A percentile compares a stretch with the other conserved stretches of the same genome.
Conservation (phyloP, 2,329 filamentous ascomycete genomes). For the Microcera coccophila region DNA sequence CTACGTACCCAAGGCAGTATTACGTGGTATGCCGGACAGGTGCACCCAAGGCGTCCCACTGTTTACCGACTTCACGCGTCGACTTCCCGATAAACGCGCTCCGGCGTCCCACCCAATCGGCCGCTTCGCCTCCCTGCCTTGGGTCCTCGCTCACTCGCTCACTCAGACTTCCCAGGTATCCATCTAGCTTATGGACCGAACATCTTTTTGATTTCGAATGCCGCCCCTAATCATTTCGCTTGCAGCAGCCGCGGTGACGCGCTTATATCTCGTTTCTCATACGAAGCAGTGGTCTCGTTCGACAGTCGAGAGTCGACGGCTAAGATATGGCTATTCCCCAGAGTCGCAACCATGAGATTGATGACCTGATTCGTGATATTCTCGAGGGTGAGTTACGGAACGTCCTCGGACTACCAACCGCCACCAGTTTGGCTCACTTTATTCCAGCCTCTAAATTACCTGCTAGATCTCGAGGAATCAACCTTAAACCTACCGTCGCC, state of each 20-base stretch:
- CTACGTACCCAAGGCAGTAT: no score
- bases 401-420: neutral
- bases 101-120: neutral
- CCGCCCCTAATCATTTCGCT: no score
- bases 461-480: slow-evolving; percentile 61
- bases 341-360: slow-evolving; percentile 32
- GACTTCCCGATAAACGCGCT: neutral
- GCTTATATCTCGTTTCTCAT: no score
- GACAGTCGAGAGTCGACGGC: no score
- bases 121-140: no score
- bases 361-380: slow-evolving; percentile 36
- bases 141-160: neutral
- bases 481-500: slow-evolving; percentile 62
- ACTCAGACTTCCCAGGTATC: no score
- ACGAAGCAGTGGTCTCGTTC: no score
- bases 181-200: no score
- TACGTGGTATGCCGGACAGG: no score
- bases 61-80: neutral
- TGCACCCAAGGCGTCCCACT: neutral
- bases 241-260: no score
- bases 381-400: slow-evolving; percentile 28
- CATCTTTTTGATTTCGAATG: no score
- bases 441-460: slow-evolving; percentile 54
- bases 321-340: no score
- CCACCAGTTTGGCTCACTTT: slow-evolving; percentile 1